Evolutionary conservation across 164 flowering plant genomes (phyloP).

Genomic region (Sedum album): DNA sequence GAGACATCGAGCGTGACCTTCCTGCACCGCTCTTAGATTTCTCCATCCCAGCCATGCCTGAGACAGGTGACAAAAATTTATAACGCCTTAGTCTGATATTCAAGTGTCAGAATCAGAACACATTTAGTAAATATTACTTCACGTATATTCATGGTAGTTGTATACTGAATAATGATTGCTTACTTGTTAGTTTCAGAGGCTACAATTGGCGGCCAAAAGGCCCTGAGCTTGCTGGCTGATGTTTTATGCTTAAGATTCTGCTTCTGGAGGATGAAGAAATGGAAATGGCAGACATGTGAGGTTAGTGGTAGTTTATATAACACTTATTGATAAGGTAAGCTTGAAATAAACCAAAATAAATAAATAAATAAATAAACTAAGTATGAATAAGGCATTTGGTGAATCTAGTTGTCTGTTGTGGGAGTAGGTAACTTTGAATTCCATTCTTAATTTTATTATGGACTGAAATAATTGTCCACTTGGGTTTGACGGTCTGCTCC

Average conservation of each 20-base stretch:
- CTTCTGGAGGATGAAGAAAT: not conserved
- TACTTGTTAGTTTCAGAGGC: not conserved
- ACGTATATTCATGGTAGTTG: not conserved
- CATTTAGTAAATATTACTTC: not conserved
- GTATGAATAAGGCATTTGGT: not conserved
- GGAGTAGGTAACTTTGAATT: conserved; percentile 1
- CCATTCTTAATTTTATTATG: too few relatives aligned
- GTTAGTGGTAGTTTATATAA: not conserved
- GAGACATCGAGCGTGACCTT: not conserved
- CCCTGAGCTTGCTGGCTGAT: not conserved
- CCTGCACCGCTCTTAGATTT: not conserved
- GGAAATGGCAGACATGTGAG: not conserved
- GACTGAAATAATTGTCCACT: not conserved
- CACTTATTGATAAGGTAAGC: not conserved
- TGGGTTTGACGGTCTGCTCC: not conserved
- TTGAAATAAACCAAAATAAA: not conserved
- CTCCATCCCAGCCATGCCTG: not conserved
- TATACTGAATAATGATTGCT: not conserved
- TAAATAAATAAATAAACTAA: not conserved
- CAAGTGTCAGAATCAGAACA: too few relatives aligned
- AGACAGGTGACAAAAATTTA: not conserved
- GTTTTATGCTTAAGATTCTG: not conserved
- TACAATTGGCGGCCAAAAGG: not conserved
- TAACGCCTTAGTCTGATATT: not conserved
- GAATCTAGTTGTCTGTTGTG: not conserved